phyloP scores from a whole-genome alignment of 2,329 filamentous ascomycete species.

The Thelonectria olida region DNA sequence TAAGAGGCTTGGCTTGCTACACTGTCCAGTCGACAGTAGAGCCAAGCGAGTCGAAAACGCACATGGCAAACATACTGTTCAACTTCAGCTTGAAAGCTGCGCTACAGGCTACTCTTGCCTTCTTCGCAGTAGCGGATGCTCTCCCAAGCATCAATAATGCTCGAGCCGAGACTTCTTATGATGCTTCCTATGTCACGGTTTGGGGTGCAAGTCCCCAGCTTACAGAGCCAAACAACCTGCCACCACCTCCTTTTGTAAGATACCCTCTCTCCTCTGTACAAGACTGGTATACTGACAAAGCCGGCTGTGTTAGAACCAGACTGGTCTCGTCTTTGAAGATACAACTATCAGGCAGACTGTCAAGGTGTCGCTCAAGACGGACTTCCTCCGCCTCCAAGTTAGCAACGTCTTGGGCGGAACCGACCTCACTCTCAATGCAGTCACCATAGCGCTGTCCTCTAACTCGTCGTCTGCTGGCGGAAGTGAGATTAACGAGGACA shows the following conservation, averaged over 20 bases:
- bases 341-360: constrained; percentile 3
- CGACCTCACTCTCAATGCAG: background rate
- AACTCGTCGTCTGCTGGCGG: background rate
- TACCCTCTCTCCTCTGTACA: background rate
- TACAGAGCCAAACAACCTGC: background rate
- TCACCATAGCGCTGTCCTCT: background rate
- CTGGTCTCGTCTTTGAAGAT: background rate
- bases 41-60: no score
- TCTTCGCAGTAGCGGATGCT: no score
- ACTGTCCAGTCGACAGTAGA: no score
- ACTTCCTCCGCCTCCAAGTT: background rate
- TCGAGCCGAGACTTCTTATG: no score
- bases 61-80: no score
- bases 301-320: background rate
- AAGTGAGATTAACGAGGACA: background rate
- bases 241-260: constrained; percentile 7
- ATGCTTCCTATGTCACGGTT: no score
- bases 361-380: background rate
- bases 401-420: constrained; percentile 2
- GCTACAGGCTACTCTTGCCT: no score
- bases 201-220: constrained; percentile 6
- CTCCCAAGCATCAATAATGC: no score
- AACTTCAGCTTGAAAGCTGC: no score
- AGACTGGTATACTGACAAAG: background rate
- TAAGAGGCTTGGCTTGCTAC: no score